These are phyloP conservation scores for Paxillus ammoniavirescens DNA, from an alignment of 768 basidiomycete species.

Conservation along the genomic window DNA sequence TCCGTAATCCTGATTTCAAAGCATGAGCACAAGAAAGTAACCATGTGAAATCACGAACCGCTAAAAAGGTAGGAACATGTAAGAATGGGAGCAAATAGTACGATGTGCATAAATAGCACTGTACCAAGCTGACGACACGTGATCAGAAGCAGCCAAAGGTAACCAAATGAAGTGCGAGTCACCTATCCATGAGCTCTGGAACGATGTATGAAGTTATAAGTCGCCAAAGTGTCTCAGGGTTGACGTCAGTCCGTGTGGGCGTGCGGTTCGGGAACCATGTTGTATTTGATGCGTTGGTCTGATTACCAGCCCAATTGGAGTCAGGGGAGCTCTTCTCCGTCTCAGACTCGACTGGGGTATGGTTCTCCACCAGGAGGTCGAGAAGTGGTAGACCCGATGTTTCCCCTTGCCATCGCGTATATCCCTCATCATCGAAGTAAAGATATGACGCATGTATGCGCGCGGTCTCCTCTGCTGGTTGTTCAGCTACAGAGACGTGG, in stretches of 20 bases:
- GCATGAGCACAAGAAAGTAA: conserved; percentile 16
- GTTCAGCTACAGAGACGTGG: conserved; percentile 33
- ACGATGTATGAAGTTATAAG: conserved; percentile 82
- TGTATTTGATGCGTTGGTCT: conserved; percentile 35
- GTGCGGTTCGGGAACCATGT: conserved; percentile 87
- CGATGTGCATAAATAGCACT: conserved; percentile 88
- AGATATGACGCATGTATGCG: conserved; percentile 77
- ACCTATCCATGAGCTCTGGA: conserved; percentile 95
- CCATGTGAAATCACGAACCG: conserved; percentile 42
- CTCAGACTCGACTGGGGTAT: conserved; percentile 41
- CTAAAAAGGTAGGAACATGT: conserved; percentile 86
- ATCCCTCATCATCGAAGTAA: conserved; percentile 86
- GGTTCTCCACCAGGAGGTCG: conserved; percentile 77
- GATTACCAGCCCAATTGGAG: conserved; percentile 29
- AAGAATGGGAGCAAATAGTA: conserved; percentile 91
- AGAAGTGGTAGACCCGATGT: conserved; percentile 89
- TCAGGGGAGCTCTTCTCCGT: conserved; percentile 25
- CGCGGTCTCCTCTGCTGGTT: conserved; percentile 54
- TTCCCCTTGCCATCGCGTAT: conserved; percentile 89
- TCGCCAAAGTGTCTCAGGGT: conserved; percentile 87
- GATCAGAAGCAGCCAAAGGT: conserved; percentile 12
- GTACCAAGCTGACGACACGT: conserved; percentile 55
- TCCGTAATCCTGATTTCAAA: conserved; percentile 70
- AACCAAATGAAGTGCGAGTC: conserved; percentile 25
- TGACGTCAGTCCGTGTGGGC: conserved; percentile 69